Evolutionary conservation across 176 grass and related monocot species (phyloP).

Genomic region (Phyllostachys edulis): DNA sequence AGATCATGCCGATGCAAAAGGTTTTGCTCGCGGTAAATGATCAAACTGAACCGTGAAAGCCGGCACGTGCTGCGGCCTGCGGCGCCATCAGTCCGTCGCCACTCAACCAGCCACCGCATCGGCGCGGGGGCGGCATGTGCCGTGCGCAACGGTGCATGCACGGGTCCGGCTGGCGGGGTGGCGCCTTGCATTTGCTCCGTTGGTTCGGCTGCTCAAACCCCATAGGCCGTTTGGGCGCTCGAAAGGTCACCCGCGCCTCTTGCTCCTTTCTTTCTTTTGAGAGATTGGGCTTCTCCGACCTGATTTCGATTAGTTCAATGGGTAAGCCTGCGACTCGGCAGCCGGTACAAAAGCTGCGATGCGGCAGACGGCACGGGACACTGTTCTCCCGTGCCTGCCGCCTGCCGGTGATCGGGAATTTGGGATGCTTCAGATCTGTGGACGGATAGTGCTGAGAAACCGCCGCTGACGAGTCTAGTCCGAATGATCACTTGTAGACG

Average conservation of each 20-base stretch:
- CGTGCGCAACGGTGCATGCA: not conserved
- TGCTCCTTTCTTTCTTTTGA: not conserved
- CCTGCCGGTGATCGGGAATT: not conserved
- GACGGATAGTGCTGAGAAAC: no score
- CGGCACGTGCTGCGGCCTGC: no score
- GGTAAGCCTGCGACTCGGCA: constrained; percentile 19
- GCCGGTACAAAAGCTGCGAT: not conserved
- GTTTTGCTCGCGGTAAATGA: no score
- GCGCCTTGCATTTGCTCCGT: not conserved
- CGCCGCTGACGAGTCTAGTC: no score
- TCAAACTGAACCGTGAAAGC: not conserved
- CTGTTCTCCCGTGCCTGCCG: not conserved
- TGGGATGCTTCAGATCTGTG: not conserved
- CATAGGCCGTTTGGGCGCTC: constrained; percentile 11
- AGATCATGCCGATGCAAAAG: no score
- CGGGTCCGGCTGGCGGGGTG: not conserved
- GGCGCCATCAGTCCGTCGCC: not conserved
- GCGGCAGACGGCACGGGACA: not conserved
- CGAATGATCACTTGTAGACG: no score
- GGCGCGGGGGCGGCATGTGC: no score
- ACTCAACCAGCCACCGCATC: not conserved
- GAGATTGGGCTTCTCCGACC: not conserved
- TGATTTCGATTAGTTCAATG: not conserved
- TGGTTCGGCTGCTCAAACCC: constrained; percentile 22
- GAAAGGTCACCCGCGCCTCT: constrained; percentile 32